Conservation (phyloP, 2,329 filamentous ascomycete genomes). For the Sporothrix pseudoabietina region DNA sequence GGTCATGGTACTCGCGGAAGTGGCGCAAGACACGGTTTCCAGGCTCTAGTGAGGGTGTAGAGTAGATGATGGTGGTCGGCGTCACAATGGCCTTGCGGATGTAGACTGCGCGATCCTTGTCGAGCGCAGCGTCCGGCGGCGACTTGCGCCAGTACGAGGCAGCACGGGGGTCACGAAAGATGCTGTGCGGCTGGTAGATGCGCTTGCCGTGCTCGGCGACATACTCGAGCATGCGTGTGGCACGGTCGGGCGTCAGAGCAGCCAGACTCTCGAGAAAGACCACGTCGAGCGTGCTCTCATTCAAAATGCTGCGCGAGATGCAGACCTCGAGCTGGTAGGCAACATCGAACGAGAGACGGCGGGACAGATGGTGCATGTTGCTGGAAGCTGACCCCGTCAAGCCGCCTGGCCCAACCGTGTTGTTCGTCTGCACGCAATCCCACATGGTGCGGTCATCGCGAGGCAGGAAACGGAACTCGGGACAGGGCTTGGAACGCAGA, state of each 20-base stretch:
- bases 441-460: conserved; percentile 36
- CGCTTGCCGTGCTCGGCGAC: conserved; percentile 64
- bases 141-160: conserved; percentile 45
- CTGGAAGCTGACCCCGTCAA: background rate
- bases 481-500: conserved; percentile 45
- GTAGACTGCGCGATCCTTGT: conserved; percentile 42
- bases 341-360: conserved; percentile 65
- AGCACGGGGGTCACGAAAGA: conserved; percentile 63
- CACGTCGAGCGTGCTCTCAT: conserved; percentile 70
- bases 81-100: conserved; percentile 79
- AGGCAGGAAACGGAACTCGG: conserved; percentile 30
- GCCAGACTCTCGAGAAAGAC: conserved; percentile 68
- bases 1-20: conserved; percentile 68
- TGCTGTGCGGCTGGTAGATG: conserved; percentile 69
- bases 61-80: conserved; percentile 78
- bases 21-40: conserved; percentile 84
- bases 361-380: conserved; percentile 32
- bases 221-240: conserved; percentile 71
- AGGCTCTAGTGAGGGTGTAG: conserved; percentile 76
- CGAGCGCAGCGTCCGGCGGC: conserved; percentile 15
- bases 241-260: conserved; percentile 52
- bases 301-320: conserved; percentile 75
- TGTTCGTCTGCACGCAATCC: conserved; percentile 29
- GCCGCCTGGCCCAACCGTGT: background rate
- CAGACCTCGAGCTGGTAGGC: conserved; percentile 93